phyloP scores from a whole-genome alignment of 345 rosid species.

The Lepidium aucheri region DNA sequence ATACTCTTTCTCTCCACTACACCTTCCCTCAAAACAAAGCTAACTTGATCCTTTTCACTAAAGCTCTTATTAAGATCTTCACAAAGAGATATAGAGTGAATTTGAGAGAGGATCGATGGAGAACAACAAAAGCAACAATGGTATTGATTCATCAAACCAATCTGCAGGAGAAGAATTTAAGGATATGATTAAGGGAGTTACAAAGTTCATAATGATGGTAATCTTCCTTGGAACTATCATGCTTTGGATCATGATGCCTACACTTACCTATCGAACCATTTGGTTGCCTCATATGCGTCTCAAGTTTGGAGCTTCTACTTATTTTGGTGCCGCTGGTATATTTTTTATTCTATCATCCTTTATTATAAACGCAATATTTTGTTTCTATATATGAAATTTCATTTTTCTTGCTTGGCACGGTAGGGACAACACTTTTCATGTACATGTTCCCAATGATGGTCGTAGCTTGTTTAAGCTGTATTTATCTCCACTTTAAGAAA shows the following conservation, averaged over 20 bases:
- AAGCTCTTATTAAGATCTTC: neutral
- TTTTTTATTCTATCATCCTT: neutral
- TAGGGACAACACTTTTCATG: conserved; percentile 45
- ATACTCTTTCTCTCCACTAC: conserved; percentile 1
- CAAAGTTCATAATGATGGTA: conserved; percentile 30
- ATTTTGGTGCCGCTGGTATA: conserved; percentile 63
- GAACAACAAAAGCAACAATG: neutral
- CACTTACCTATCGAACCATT: conserved; percentile 32
- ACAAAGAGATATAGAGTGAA: neutral
- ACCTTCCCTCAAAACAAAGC: conserved; percentile 7
- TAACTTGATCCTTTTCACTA: conserved; percentile 8
- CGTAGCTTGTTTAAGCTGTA: conserved; percentile 45
- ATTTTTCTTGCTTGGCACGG: neutral
- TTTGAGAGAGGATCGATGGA: conserved; percentile 10
- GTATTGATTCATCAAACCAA: neutral
- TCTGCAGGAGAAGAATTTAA: conserved; percentile 12
- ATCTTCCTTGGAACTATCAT: conserved; percentile 43
- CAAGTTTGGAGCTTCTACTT: conserved; percentile 34
- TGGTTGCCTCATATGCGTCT: conserved; percentile 39
- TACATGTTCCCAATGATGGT: conserved; percentile 55
- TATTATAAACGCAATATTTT: neutral
- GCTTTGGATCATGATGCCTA: conserved; percentile 67
- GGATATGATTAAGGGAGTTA: conserved; percentile 23
- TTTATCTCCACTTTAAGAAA: conserved; percentile 45
- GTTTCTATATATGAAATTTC: no score